A percentile compares a stretch with the other conserved stretches of the same genome.
phyloP scores from a whole-genome alignment of 2,329 filamentous ascomycete species.

The Trichoderma citrinoviride region DNA sequence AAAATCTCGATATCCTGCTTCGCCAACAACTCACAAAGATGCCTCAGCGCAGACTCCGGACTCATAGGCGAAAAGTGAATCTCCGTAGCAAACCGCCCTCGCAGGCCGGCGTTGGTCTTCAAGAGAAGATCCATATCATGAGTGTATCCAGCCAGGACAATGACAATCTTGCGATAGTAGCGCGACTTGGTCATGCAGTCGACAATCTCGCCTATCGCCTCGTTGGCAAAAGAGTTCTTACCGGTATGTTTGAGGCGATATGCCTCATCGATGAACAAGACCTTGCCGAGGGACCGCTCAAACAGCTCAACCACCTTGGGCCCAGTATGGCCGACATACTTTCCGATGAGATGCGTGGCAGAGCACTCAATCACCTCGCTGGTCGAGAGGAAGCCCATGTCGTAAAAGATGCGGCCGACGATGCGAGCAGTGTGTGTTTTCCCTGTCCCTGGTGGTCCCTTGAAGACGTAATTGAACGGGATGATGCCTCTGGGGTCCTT shows the following conservation, averaged over 20 bases:
- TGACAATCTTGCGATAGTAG: constrained; percentile 20
- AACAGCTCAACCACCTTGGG: not conserved
- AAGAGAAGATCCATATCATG: constrained; percentile 15
- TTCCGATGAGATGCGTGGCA: not conserved
- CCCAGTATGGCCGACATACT: not conserved
- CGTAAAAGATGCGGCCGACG: not conserved
- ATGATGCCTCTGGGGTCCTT: not conserved
- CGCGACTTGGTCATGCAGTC: constrained; percentile 18
- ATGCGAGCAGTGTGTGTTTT: not conserved
- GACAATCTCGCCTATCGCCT: not conserved
- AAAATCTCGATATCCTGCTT: not conserved
- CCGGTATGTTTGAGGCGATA: not conserved
- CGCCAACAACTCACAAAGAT: not conserved
- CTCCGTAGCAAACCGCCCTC: not conserved
- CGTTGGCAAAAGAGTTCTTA: not conserved
- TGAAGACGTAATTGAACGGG: not conserved
- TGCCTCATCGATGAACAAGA: constrained; percentile 5
- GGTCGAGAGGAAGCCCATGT: not conserved
- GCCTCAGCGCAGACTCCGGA: not conserved
- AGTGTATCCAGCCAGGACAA: constrained; percentile 20
- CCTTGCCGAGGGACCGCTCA: not conserved
- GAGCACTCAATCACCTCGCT: not conserved
- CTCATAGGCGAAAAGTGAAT: not conserved
- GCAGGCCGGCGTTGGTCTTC: not conserved
- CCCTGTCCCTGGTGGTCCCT: not conserved